Evolutionary conservation across 1,139 yeast species (phyloP).

Genomic region (Protomyces gravidus): DNA sequence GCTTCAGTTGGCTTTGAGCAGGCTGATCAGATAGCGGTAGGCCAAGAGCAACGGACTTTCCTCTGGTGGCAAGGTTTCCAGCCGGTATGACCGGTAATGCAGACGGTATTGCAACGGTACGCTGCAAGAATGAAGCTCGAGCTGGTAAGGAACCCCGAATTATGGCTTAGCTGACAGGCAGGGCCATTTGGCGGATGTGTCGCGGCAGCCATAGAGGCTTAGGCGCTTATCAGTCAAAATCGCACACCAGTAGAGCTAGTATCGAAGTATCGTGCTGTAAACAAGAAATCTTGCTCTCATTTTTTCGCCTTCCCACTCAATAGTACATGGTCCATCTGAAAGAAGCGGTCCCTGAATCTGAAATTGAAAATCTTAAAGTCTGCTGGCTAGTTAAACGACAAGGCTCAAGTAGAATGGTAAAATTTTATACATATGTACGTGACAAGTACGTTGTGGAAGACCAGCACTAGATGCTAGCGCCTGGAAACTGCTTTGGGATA

Average conservation of each 20-base stretch:
- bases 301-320: too few species aligned
- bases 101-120: neutral
- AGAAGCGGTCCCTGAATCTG: too few species aligned
- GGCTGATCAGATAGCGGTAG: neutral
- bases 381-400: too few species aligned
- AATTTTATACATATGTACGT: too few species aligned
- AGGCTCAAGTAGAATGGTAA: too few species aligned
- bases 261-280: too few species aligned
- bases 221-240: too few species aligned
- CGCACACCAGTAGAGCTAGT: too few species aligned
- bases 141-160: neutral
- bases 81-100: neutral
- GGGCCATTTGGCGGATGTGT: neutral
- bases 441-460: too few species aligned
- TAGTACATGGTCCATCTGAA: too few species aligned
- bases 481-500: neutral
- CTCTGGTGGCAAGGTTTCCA: neutral
- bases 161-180: neutral
- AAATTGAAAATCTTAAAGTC: too few species aligned
- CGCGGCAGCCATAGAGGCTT: neutral
- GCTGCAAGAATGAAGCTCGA: neutral
- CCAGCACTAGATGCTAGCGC: neutral
- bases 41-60: neutral
- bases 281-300: too few species aligned
- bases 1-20: neutral